These are phyloP conservation scores for Deinandra increscens DNA, from an alignment of 129 eudicot species.

Conservation along the genomic window DNA sequence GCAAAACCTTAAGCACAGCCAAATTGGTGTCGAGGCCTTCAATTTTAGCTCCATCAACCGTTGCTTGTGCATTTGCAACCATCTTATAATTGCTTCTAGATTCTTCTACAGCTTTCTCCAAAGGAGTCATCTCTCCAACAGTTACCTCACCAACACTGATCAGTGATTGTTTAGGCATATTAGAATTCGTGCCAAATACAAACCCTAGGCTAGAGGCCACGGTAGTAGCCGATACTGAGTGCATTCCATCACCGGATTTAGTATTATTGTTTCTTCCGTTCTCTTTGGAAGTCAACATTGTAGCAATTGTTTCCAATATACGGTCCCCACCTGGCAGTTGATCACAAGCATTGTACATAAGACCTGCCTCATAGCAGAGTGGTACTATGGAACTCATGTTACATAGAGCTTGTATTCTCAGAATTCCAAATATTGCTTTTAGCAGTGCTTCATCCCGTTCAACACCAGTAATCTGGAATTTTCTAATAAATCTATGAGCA, in stretches of 20 bases:
- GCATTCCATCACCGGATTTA: conserved; percentile 48
- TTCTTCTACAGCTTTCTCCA: conserved; percentile 78
- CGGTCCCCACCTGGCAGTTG: conserved; percentile 93
- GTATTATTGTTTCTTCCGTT: conserved; percentile 32
- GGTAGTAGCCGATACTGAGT: conserved; percentile 61
- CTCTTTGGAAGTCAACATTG: conserved; percentile 52
- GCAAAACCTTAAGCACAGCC: conserved; percentile 80
- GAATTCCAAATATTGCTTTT: conserved; percentile 77
- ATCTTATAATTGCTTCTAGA: conserved; percentile 73
- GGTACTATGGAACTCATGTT: conserved; percentile 54
- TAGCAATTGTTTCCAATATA: conserved; percentile 70
- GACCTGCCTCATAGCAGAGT: conserved; percentile 58
- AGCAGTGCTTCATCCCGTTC: conserved; percentile 73
- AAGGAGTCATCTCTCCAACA: conserved; percentile 78
- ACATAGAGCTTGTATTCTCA: conserved; percentile 77
- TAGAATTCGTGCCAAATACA: conserved; percentile 52
- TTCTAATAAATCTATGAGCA: conserved; percentile 64
- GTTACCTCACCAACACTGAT: conserved; percentile 72
- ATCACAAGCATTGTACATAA: conserved; percentile 87
- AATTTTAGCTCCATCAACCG: conserved; percentile 94
- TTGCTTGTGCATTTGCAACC: conserved; percentile 80
- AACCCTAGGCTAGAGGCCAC: conserved; percentile 69
- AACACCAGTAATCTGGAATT: conserved; percentile 58
- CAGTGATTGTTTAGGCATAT: conserved; percentile 30
- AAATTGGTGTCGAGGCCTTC: conserved; percentile 92